Evolutionary conservation across 352 stramenopile species (phyloP), one percentile per base, ranked within the genome.

Genomic region (Phytopythium vexans): DNA sequence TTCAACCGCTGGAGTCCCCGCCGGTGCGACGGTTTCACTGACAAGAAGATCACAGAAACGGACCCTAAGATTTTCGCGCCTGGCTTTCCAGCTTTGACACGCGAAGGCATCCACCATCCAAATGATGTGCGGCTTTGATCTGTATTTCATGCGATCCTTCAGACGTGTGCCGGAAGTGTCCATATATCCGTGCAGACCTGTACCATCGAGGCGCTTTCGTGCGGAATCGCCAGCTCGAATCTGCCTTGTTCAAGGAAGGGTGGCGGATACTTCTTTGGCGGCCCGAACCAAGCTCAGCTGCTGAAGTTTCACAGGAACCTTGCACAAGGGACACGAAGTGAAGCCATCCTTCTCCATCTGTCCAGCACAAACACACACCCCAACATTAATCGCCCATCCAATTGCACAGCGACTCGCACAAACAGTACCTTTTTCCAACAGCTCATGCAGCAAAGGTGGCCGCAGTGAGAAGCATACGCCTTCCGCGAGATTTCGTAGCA

Each of bases 391-490:
- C 21, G 21, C 21, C 3, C 31, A 51, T 8, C 10, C 38, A 31
- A 49, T 41, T 11, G 31, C 14, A 41, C 37, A 40, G 39, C 55
- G 7, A 31, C 58, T 58, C 50, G 33, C 33, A 52, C 54, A 35
- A 33, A 56, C 49, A 49, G 44, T 62, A 94, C 82, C 82, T 89
- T 91, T 76, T 90, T 83, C 85, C 85, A 94, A 52, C 85, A 94
- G 6, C 54, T 48, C 34, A 85, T 69, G 58, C 85, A 94, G 58
- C 85, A 94, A 61, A 94, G 89, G 55, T 94, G 85, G 5, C 85
- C 85, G 34, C 85, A 94, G 31, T 79, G 72, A 1, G 85, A 81
- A 12, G 85, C 85, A 59, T 75, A 90, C 8, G 85, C 82, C 57
- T 90, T 92, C 4, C 64, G 75, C 0, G 77, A 74, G 34, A 94